Base-by-base conservation (phyloP, 306 rosid species). In the Aeschynomene evenia region DNA sequence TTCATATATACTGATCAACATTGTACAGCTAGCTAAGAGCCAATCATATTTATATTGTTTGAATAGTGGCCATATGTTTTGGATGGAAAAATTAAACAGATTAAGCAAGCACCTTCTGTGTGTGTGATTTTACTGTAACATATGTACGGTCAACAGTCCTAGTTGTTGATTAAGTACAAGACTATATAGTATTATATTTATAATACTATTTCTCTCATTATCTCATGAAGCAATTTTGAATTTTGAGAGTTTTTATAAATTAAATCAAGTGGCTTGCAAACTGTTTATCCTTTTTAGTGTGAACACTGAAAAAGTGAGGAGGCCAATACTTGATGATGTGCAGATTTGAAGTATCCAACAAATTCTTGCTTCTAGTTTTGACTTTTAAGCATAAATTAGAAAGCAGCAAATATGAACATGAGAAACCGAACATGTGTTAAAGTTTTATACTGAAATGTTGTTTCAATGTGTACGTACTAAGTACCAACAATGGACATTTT, bases 21-120 rank as follows among this genome's bases (percentile, higher is more conserved):
- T 50, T 76, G 80, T 79, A 85, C 85, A 78, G 89, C 70, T 51
- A 78, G 89, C 70, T 51, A 65, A 76, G 74, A 56, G 67, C 77
- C 71, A 61, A 48, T 66, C 46, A 22, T 42, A 58, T 70, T 56
- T 58, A 34, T 72, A 28, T 60, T 61, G 71, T 71, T 50, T 49
- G 34, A 70, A 11, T 28, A 60, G 46, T 33, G 69, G 58, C 73
- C 51, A 36, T 66, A 68, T 26, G 23, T 51, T n/a, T n/a, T 71
- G 63, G 46, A 31, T 51, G 59, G 49, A 46, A 50, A 53, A 76
- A 29, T 20, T 63, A 72, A n/a, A 37, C 61, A 29, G 50, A 36
- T 55, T 37, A 57, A 59, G 68, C 55, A 37, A 56, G 40, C 33
- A 21, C 55, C 37, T 33, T 22, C 33, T 31, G 20, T 64, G 71